phyloP scores from a whole-genome alignment of 2,329 filamentous ascomycete species.

The Neofusicoccum ribis region DNA sequence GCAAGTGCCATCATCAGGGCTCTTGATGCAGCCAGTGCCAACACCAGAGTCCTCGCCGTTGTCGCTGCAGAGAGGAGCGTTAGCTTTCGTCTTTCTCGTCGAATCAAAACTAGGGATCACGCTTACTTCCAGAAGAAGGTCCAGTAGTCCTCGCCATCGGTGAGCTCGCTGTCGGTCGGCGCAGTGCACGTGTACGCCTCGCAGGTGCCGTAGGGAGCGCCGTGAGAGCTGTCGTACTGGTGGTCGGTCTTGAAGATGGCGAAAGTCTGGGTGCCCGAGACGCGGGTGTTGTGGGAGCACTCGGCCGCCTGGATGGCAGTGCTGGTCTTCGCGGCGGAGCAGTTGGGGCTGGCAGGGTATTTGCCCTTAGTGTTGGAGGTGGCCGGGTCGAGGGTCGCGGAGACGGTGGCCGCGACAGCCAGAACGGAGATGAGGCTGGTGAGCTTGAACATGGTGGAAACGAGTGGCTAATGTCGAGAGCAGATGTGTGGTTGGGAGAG shows the following conservation, averaged over 20 bases:
- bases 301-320: conserved; percentile 45
- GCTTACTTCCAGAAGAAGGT: conserved; percentile 11
- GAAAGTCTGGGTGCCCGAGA: conserved; percentile 38
- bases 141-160: neutral
- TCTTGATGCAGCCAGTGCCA: conserved; percentile 31
- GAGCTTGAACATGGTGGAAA: neutral
- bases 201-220: conserved; percentile 48
- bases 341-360: conserved; percentile 28
- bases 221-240: conserved; percentile 45
- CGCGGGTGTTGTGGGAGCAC: conserved; percentile 44
- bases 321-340: conserved; percentile 31
- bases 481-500: neutral
- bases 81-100: conserved; percentile 5
- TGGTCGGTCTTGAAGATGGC: conserved; percentile 46
- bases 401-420: conserved; percentile 19
- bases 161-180: neutral
- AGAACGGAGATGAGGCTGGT: conserved; percentile 21
- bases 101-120: conserved; percentile 26
- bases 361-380: conserved; percentile 40
- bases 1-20: conserved; percentile 21
- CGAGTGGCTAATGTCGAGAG: neutral
- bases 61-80: conserved; percentile 9
- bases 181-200: conserved; percentile 11
- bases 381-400: conserved; percentile 39
- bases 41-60: conserved; percentile 26